Conservation (phyloP, 169 alveolate genomes). For the Prorocentrum cordatum region DNA sequence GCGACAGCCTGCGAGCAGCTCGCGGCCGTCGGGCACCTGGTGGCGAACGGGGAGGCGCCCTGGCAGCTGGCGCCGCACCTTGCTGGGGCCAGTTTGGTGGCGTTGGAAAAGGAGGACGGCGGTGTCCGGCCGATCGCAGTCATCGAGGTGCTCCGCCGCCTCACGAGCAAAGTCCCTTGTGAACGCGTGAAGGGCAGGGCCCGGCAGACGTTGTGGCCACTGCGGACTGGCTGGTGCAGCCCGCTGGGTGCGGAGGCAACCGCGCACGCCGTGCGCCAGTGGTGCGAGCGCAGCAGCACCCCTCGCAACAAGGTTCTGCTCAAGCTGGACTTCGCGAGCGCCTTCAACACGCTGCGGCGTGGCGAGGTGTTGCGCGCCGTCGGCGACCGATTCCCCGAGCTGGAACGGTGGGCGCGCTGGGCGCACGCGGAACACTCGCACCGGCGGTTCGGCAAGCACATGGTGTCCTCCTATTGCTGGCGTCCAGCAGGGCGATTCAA, state of each 20-base stretch:
- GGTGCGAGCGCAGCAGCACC: too few relatives aligned
- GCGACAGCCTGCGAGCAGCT: too few relatives aligned
- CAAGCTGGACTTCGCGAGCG: not conserved
- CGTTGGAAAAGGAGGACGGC: not conserved
- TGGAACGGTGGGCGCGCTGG: not conserved
- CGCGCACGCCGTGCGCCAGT: not conserved
- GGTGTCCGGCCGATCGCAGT: slow-evolving; percentile 22
- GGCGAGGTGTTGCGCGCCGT: not conserved
- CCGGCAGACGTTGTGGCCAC: not conserved
- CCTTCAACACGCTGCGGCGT: not conserved
- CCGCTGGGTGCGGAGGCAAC: not conserved
- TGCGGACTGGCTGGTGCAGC: not conserved
- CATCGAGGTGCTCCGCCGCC: slow-evolving; percentile 4
- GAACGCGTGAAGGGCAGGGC: not conserved
- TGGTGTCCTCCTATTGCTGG: too few relatives aligned
- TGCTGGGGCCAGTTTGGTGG: slow-evolving; percentile 5
- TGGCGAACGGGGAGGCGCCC: not conserved
- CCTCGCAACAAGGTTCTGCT: too few relatives aligned
- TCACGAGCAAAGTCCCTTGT: not conserved
- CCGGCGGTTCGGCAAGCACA: not conserved
- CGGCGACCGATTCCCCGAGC: not conserved
- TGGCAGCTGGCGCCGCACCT: not conserved
- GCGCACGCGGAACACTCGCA: not conserved
- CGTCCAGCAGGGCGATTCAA: slow-evolving; percentile 21
- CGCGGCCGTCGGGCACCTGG: too few relatives aligned